Evolutionary conservation across 805 yeast genomes (phyloP).

Genomic region (Zygoascus flipseniorum): DNA sequence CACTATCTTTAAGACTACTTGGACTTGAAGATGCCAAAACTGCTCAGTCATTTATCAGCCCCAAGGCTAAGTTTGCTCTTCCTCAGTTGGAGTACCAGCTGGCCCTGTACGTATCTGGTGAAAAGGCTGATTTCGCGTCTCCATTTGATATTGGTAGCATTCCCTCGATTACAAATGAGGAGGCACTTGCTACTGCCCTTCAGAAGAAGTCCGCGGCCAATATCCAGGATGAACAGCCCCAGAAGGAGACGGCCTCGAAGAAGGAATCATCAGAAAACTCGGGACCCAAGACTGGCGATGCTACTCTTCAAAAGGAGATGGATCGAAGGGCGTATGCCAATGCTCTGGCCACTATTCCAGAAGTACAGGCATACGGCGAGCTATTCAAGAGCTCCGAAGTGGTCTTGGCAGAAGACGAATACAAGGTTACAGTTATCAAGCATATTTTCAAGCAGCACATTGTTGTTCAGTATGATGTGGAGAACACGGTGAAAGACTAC

Average conservation of each 20-base stretch:
- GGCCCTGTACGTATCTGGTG: constrained; percentile 54
- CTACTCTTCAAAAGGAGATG: constrained; percentile 14
- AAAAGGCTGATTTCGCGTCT: constrained; percentile 35
- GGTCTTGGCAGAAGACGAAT: constrained; percentile 74
- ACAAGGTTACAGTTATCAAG: constrained; percentile 75
- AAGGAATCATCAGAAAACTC: constrained; percentile 24
- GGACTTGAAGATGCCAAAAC: constrained; percentile 27
- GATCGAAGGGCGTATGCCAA: constrained; percentile 42
- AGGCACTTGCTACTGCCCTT: constrained; percentile 29
- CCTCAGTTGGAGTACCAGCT: constrained; percentile 71
- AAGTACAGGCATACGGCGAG: constrained; percentile 63
- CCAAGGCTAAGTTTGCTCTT: constrained; percentile 63
- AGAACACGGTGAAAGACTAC: constrained; percentile 75
- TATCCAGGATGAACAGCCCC: constrained; percentile 45
- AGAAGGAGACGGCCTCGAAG: constrained; percentile 18
- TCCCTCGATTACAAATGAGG: constrained; percentile 39
- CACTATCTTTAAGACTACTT: constrained; percentile 68
- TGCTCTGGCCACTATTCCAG: constrained; percentile 63
- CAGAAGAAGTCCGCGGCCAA: constrained; percentile 44
- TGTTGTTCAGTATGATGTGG: constrained; percentile 72
- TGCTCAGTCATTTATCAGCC: constrained; percentile 46
- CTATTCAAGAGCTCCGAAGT: constrained; percentile 52
- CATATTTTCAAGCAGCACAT: constrained; percentile 70
- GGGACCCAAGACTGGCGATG: constrained; percentile 24
- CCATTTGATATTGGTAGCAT: constrained; percentile 68